Conservation (phyloP, 768 basidiomycete species). For the Nidularia pulvinata region DNA sequence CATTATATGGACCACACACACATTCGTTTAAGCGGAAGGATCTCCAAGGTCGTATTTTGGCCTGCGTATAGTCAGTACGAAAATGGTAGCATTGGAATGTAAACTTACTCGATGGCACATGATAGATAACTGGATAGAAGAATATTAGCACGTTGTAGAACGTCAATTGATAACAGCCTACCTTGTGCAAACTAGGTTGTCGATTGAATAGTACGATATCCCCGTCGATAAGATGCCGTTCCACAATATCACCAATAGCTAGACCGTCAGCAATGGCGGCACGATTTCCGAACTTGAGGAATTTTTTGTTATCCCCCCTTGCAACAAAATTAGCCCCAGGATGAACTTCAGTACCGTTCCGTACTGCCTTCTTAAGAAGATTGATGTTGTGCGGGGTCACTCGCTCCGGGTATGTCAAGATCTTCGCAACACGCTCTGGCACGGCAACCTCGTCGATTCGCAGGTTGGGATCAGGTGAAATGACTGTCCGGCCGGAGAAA, state of each 20-base stretch:
- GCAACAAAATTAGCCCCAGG: constrained; percentile 97
- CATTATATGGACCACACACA: constrained; percentile 99
- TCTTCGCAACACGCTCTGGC: constrained; percentile 92
- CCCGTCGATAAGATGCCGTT: constrained; percentile 93
- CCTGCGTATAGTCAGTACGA: constrained; percentile 30
- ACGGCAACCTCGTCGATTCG: constrained; percentile 99
- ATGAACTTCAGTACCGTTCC: constrained; percentile 88
- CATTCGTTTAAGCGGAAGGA: constrained; percentile 98
- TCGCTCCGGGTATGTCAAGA: constrained; percentile 95
- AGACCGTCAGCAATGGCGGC: constrained; percentile 80
- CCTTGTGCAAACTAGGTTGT: constrained; percentile 97
- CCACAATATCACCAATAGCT: constrained; percentile 88
- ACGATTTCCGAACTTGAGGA: constrained; percentile 84
- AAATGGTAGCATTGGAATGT: background rate
- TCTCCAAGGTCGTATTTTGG: constrained; percentile 95
- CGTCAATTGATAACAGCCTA: constrained; percentile 17
- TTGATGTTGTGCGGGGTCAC: constrained; percentile 93
- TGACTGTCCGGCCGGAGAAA: constrained; percentile 97
- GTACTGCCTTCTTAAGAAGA: constrained; percentile 68
- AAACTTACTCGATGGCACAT: constrained; percentile 91
- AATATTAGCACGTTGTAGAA: background rate
- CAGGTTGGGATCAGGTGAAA: constrained; percentile 98
- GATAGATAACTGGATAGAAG: constrained; percentile 78
- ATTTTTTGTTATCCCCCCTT: constrained; percentile 85
- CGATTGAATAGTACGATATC: constrained; percentile 98